Percentiles rank a stretch among this genome's conserved stretches.
phyloP scores from a whole-genome alignment of 148 eudicot species.

The Talinum fruticosum region DNA sequence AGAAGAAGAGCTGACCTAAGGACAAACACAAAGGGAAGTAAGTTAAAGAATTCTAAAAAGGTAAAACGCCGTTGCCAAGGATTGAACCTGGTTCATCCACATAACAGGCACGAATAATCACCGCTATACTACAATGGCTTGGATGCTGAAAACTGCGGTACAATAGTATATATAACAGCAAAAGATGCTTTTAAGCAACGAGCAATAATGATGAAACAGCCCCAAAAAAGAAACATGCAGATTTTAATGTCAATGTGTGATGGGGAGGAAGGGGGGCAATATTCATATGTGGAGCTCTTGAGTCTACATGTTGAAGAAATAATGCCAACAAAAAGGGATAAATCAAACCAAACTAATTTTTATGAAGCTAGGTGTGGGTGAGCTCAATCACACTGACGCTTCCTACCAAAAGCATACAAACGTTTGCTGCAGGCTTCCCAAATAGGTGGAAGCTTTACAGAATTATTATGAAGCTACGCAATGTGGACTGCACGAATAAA shows the following conservation, averaged over 20 bases:
- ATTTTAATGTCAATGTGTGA: too few species aligned
- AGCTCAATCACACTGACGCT: not conserved
- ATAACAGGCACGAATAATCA: slow-evolving; percentile 99
- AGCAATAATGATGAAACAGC: not conserved
- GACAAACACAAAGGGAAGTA: too few species aligned
- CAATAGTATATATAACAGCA: too few species aligned
- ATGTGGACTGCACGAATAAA: not conserved
- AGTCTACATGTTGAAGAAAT: not conserved
- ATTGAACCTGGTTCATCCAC: slow-evolving; percentile 98
- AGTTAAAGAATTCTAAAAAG: too few species aligned
- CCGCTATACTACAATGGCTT: slow-evolving; percentile 98
- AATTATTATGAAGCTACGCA: too few species aligned
- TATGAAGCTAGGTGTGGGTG: not conserved
- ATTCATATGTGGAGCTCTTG: not conserved
- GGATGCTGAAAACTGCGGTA: not conserved
- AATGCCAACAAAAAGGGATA: not conserved
- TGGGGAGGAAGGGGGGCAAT: too few species aligned
- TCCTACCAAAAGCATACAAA: too few species aligned
- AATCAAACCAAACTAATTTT: not conserved
- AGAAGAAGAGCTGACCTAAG: too few species aligned
- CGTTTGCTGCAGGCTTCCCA: too few species aligned
- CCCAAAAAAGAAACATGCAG: not conserved
- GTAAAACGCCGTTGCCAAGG: slow-evolving; percentile 75
- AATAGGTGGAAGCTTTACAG: too few species aligned
- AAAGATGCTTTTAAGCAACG: too few species aligned